Evolutionary conservation across 768 basidiomycete species (phyloP).

Genomic region (Lactarius quietus): DNA sequence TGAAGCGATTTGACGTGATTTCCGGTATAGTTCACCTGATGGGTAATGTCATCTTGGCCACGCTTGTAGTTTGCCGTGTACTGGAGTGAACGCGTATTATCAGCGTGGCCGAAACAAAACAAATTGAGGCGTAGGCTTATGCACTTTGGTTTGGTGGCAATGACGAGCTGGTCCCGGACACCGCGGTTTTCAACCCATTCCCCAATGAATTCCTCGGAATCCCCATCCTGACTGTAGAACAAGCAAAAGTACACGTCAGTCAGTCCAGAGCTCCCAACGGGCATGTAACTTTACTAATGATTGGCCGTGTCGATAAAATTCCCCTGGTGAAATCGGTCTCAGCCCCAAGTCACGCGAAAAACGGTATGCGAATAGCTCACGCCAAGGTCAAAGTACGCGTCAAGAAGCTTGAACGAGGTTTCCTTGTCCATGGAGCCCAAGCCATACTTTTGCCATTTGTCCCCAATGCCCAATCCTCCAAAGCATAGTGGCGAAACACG

Average conservation of each 20-base stretch:
- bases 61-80: constrained; percentile 31
- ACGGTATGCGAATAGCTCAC: constrained; percentile 28
- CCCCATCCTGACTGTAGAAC: constrained; percentile 27
- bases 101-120: background rate
- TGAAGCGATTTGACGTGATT: constrained; percentile 39
- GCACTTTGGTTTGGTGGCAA: constrained; percentile 31
- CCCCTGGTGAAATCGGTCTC: constrained; percentile 18
- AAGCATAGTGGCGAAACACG: constrained; percentile 39
- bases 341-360: background rate
- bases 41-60: constrained; percentile 23
- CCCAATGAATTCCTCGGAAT: constrained; percentile 37
- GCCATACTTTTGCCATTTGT: constrained; percentile 34
- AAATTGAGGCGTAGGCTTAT: background rate
- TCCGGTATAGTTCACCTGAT: constrained; percentile 41
- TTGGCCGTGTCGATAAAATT: constrained; percentile 38
- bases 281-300: constrained; percentile 39
- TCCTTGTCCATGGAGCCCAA: constrained; percentile 44
- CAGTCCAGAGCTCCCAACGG: background rate
- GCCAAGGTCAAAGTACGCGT: constrained; percentile 42
- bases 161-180: constrained; percentile 38
- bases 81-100: constrained; percentile 12
- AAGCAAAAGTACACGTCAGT: background rate
- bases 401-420: constrained; percentile 41
- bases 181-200: constrained; percentile 39
- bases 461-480: constrained; percentile 39